A percentile compares a stretch with the other conserved stretches of the same genome.
Evolutionary conservation across 306 rosid species (phyloP).

Genomic region (Hylodesmum podocarpum): DNA sequence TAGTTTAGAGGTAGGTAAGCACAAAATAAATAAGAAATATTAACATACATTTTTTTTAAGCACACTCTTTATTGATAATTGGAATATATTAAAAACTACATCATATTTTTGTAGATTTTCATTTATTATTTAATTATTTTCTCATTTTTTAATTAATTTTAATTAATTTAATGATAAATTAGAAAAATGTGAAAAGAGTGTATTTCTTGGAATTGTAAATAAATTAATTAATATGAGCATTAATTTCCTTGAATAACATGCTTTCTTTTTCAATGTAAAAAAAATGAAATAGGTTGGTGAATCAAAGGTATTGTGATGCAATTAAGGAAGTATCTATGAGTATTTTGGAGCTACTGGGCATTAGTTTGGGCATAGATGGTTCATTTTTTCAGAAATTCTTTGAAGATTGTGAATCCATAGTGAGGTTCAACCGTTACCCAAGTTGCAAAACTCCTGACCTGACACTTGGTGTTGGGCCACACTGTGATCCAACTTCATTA

Average conservation of each 20-base stretch:
- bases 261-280: neutral
- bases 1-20: too few relatives aligned
- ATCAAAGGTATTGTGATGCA: conserved; percentile 60
- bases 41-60: too few relatives aligned
- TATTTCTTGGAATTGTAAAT: too few relatives aligned
- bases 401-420: conserved; percentile 52
- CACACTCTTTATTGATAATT: too few relatives aligned
- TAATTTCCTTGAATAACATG: neutral
- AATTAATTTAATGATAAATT: too few relatives aligned
- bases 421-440: conserved; percentile 70
- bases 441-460: conserved; percentile 44
- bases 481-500: conserved; percentile 65
- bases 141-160: too few relatives aligned
- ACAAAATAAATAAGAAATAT: too few relatives aligned
- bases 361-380: conserved; percentile 57
- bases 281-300: conserved; percentile 45
- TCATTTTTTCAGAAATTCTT: conserved; percentile 37
- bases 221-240: too few relatives aligned
- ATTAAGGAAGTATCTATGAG: conserved; percentile 40
- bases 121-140: too few relatives aligned
- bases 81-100: too few relatives aligned
- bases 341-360: conserved; percentile 59
- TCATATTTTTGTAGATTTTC: too few relatives aligned
- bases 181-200: too few relatives aligned
- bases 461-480: conserved; percentile 76